phyloP scores from a whole-genome alignment of 2,329 filamentous ascomycete species.

The Malbranchea zuffiana region DNA sequence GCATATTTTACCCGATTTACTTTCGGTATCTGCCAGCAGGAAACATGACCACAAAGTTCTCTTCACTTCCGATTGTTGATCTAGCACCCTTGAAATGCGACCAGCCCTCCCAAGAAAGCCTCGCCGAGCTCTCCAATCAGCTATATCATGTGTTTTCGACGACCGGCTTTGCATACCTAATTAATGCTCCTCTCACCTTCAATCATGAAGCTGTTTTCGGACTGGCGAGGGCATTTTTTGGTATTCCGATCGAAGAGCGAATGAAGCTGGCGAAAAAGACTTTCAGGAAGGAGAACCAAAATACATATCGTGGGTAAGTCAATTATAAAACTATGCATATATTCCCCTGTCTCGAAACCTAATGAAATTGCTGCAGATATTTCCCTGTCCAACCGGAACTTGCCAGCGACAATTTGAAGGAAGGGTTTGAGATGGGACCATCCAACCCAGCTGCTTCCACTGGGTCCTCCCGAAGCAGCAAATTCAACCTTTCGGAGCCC shows the following conservation, averaged over 20 bases:
- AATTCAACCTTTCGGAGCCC: slow-evolving; percentile 32
- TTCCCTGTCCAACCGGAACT: slow-evolving; percentile 35
- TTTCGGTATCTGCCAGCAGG: too few species aligned
- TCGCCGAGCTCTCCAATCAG: slow-evolving; percentile 25
- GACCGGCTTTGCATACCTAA: slow-evolving; percentile 39
- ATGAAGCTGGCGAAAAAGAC: slow-evolving; percentile 35
- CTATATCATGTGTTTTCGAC: slow-evolving; percentile 37
- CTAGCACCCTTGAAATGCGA: slow-evolving; percentile 25
- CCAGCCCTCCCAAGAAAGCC: slow-evolving; percentile 19
- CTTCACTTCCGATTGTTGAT: slow-evolving; percentile 35
- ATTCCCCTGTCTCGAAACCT: background rate
- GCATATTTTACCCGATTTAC: too few species aligned
- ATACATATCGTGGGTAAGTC: slow-evolving; percentile 36
- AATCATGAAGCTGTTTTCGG: slow-evolving; percentile 34
- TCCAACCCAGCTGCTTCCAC: slow-evolving; percentile 9
- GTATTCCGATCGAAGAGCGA: slow-evolving; percentile 27
- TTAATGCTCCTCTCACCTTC: slow-evolving; percentile 34
- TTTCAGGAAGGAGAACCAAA: slow-evolving; percentile 30
- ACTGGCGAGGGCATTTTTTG: slow-evolving; percentile 33
- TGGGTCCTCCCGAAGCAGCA: slow-evolving; percentile 14
- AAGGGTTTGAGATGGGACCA: slow-evolving; percentile 39
- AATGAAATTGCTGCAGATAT: slow-evolving; percentile 24
- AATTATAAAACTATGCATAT: background rate
- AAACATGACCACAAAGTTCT: slow-evolving; percentile 35
- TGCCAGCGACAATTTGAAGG: slow-evolving; percentile 34